These are phyloP conservation scores for Blastomyces emzantsi DNA, from an alignment of 2,329 filamentous ascomycete species.

Conservation along the genomic window DNA sequence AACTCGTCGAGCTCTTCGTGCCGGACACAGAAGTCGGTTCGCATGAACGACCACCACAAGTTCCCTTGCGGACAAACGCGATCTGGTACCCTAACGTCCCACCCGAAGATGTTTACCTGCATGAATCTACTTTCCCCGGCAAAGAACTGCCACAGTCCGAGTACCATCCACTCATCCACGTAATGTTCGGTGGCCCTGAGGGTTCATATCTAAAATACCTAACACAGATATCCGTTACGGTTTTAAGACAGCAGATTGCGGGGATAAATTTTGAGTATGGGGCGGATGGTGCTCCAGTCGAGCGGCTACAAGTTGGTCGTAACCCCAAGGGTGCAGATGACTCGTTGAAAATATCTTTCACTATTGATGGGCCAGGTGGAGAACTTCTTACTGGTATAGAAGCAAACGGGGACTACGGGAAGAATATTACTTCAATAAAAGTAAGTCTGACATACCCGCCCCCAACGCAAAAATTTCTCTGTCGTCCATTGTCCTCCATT, in stretches of 20 bases:
- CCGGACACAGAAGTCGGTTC: conserved; percentile 14
- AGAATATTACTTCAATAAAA: not conserved
- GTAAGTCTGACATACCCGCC: not conserved
- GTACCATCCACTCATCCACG: conserved; percentile 16
- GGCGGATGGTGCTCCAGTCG: conserved; percentile 9
- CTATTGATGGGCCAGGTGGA: conserved; percentile 17
- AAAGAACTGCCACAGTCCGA: conserved; percentile 10
- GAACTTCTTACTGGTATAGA: conserved; percentile 16
- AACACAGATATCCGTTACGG: conserved; percentile 17
- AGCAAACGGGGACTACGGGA: conserved; percentile 13
- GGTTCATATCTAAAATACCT: conserved; percentile 17
- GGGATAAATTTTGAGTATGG: conserved; percentile 18
- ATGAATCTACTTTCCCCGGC: conserved; percentile 14
- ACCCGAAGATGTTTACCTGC: conserved; percentile 12
- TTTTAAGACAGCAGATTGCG: conserved; percentile 12
- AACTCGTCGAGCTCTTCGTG: conserved; percentile 18
- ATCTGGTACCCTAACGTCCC: conserved; percentile 20
- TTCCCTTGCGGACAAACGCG: conserved; percentile 15
- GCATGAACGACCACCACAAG: conserved; percentile 11
- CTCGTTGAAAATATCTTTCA: conserved; percentile 15
- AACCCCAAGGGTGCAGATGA: conserved; percentile 10
- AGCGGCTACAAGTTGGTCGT: conserved; percentile 11
- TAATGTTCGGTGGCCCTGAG: conserved; percentile 18
- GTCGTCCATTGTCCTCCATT: not conserved
- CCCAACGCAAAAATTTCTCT: too few species aligned